phyloP scores from a whole-genome alignment of 176 grass and related monocot species.

The Saccharum officinarum region DNA sequence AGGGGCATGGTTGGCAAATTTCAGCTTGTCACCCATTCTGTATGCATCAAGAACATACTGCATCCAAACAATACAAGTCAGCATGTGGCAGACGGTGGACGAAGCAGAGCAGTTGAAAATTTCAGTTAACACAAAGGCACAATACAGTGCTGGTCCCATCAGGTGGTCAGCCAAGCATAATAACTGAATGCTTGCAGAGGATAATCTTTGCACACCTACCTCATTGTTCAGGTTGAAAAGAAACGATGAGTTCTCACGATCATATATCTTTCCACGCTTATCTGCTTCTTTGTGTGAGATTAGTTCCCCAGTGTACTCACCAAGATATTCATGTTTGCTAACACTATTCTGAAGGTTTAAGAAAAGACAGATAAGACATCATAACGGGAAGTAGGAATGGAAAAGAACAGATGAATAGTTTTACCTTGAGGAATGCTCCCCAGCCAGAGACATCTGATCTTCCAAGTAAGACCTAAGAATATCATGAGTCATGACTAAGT shows the following conservation, averaged over 20 bases:
- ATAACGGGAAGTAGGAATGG: not conserved
- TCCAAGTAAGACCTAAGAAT: slow-evolving; percentile 84
- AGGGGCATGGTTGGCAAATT: slow-evolving; percentile 96
- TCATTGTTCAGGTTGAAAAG: slow-evolving; percentile 98
- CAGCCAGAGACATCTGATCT: slow-evolving; percentile 94
- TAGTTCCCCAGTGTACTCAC: slow-evolving; percentile 96
- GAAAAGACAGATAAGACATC: slow-evolving; percentile 18
- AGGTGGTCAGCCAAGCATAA: not conserved
- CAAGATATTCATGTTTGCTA: slow-evolving; percentile 94
- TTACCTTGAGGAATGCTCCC: slow-evolving; percentile 97
- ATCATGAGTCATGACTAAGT: not conserved
- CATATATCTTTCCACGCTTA: slow-evolving; percentile 96
- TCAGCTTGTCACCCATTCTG: slow-evolving; percentile 95
- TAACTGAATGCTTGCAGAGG: not conserved
- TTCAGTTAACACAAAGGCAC: not conserved
- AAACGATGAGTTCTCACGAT: slow-evolving; percentile 94
- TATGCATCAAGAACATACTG: slow-evolving; percentile 97
- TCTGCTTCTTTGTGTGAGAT: slow-evolving; percentile 96
- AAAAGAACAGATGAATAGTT: slow-evolving; percentile 2
- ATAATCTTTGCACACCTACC: slow-evolving; percentile 39
- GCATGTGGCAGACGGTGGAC: not conserved
- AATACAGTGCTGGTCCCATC: not conserved
- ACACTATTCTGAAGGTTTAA: slow-evolving; percentile 77
- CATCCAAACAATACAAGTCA: slow-evolving; percentile 23
- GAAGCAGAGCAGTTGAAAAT: not conserved